Evolutionary conservation across 495 filamentous ascomycete species (phyloP), one percentile per base, ranked within the genome.

Genomic region (Aspergillus baeticus): DNA sequence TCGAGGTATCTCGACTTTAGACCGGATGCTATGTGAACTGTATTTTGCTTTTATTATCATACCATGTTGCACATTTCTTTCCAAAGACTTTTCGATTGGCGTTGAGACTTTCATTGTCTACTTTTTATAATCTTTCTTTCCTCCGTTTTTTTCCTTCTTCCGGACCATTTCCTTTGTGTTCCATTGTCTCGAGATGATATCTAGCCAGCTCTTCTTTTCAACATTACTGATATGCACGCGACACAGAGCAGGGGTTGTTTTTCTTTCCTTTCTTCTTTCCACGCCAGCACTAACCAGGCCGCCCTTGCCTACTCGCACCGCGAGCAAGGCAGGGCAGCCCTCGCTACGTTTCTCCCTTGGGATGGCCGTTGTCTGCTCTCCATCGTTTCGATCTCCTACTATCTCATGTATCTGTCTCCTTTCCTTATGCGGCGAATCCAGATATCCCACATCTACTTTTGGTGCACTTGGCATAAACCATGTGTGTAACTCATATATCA

Each of bases 401-500:
- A 54, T 53, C 51, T 63, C 45, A 53, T 57, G 38, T 63, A 35
- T 70, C 29, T 57, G 64, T 49, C 65, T 68, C 70, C 69, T 63
- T 29, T 29, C 26, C n/a, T n/a, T n/a, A n/a, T 29, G 26, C 26
- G 3, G 67, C 23, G 31, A 73, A 65, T 66, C 69, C 70, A 68
- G 73, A 74, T 76, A 76, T 76, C 69, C 71, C 72, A 66, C 70
- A 61, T 49, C 45, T 49, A 38, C 18, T 14, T 51, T 69, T 69
- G 55, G 53, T 66, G 67, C 51, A 55, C 41, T 61, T 44, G 54
- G 60, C 57, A 57, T 37, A 65, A 60, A 62, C 63, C 51, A 62
- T 72, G 66, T 76, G 70, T 76, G 71, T 70, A 76, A 68, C 60
- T 8, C 66, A 69, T 73, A 72, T 51, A 56, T 56, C 58, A 63